Evolutionary conservation across 1,284 basidiomycete genomes (phyloP), one percentile per base, ranked within the genome.

Genomic region (Ganoderma meredithae): DNA sequence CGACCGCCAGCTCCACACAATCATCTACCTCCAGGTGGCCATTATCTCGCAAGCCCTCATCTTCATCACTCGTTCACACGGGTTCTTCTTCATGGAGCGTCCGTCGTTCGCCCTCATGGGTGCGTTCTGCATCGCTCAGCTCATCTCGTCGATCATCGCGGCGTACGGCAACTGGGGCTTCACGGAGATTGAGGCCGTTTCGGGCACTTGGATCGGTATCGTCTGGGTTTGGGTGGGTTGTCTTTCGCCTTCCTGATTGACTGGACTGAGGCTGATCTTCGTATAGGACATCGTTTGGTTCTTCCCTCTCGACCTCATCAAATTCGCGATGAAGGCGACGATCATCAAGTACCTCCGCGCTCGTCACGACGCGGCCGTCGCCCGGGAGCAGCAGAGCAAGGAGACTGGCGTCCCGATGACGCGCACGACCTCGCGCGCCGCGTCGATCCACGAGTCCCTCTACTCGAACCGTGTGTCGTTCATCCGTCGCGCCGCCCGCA

Each of bases 1-100:
- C 82, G 94, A 96, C 81, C 82, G 82, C 62, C 87, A 93, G 76
- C 82, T 95, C 8, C 93, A 95, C 83, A 90, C 88, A 81, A 87
- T 95, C 73, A 84, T 95, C 70, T 95, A 96, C 85, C 88, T 96
- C 73, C 93, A 96, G 82, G 97, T 98, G 71, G 97, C 97, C 73
- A 97, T 98, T 82, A 98, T 98, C 83, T 98, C 97, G 67, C 97
- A 99, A 82, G 97, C 97, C 3, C 86, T 99, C 70, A 98, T 98
- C 86, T 98, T 98, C 85, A 89, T 97, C 81, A 98, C 96, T 44
- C 95, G 96, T 85, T 93, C 96, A 74, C 97, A 98, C 81, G 88
- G 94, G 36, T 97, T 95, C 88, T 99, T 96, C 89, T 98, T 97
- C 89, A 96, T 95, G 93, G 97, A 99, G 84, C 92, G 96, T 71